Percentiles rank a stretch among this genome's conserved stretches.
These are phyloP conservation scores for Prunus fruticosa DNA, from an alignment of 306 rosid species.

Conservation along the genomic window DNA sequence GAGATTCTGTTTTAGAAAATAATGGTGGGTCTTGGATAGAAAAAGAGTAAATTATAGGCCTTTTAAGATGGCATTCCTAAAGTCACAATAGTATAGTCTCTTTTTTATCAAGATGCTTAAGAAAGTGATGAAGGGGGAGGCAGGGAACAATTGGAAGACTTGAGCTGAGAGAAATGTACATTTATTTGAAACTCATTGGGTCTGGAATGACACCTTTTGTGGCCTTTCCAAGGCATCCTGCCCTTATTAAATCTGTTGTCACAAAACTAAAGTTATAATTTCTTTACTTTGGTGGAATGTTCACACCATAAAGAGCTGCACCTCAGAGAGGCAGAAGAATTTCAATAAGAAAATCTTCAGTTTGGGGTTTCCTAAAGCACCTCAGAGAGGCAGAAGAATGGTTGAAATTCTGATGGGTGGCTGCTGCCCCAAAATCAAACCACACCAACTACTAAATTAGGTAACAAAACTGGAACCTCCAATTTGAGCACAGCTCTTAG, in stretches of 20 bases:
- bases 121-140: constrained; percentile 16
- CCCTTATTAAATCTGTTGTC: not conserved
- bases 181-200: constrained; percentile 8
- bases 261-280: constrained; percentile 5
- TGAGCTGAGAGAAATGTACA: constrained; percentile 24
- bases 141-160: constrained; percentile 29
- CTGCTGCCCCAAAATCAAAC: not conserved
- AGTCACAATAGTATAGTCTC: constrained; percentile 22
- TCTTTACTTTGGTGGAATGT: constrained; percentile 22
- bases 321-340: too few relatives aligned
- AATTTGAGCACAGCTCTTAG: not conserved
- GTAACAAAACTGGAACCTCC: not conserved
- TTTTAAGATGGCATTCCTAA: constrained; percentile 27
- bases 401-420: not conserved
- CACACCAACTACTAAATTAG: not conserved
- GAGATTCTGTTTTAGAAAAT: constrained; percentile 29
- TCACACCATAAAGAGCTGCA: constrained; percentile 13
- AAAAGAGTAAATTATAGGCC: constrained; percentile 28
- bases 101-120: constrained; percentile 23
- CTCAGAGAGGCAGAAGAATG: not conserved
- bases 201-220: constrained; percentile 14
- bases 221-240: constrained; percentile 1
- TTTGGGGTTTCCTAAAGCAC: not conserved
- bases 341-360: not conserved
- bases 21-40: constrained; percentile 16